Percentiles rank a stretch among this genome's conserved stretches.
These are phyloP conservation scores for Termitomyces titanicus DNA, from an alignment of 768 basidiomycete species.

Conservation along the genomic window DNA sequence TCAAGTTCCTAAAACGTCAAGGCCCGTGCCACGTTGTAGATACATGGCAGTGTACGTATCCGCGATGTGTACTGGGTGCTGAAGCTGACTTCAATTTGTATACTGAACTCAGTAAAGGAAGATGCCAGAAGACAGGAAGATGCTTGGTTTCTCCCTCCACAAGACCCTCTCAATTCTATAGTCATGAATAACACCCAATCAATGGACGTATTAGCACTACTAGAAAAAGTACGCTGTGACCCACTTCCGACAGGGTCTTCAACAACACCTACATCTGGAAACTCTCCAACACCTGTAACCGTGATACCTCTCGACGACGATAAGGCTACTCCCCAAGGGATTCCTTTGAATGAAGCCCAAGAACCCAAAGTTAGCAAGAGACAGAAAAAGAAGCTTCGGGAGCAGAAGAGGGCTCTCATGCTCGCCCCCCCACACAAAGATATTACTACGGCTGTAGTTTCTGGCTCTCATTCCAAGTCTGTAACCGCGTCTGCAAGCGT, in stretches of 20 bases:
- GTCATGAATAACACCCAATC: not conserved
- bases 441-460: not conserved
- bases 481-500: not conserved
- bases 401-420: not conserved
- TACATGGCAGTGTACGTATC: constrained; percentile 37
- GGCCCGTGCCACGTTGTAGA: constrained; percentile 26
- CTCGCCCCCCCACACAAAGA: not conserved
- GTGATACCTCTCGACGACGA: not conserved
- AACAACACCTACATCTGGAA: not conserved
- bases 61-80: not conserved
- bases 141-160: constrained; percentile 30
- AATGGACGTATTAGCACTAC: not conserved
- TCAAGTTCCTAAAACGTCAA: constrained; percentile 33
- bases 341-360: not conserved
- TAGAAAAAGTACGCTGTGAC: not conserved
- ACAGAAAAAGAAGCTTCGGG: not conserved
- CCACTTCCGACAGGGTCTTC: not conserved
- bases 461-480: not conserved
- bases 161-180: constrained; percentile 2
- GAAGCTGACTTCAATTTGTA: not conserved
- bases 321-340: not conserved
- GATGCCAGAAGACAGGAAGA: constrained; percentile 8
- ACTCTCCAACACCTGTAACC: not conserved
- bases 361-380: constrained; percentile 4
- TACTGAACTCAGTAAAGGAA: constrained; percentile 10